These are phyloP conservation scores for Sugiyamaella smithiae DNA, from an alignment of 805 yeast genomes.

Conservation along the genomic window DNA sequence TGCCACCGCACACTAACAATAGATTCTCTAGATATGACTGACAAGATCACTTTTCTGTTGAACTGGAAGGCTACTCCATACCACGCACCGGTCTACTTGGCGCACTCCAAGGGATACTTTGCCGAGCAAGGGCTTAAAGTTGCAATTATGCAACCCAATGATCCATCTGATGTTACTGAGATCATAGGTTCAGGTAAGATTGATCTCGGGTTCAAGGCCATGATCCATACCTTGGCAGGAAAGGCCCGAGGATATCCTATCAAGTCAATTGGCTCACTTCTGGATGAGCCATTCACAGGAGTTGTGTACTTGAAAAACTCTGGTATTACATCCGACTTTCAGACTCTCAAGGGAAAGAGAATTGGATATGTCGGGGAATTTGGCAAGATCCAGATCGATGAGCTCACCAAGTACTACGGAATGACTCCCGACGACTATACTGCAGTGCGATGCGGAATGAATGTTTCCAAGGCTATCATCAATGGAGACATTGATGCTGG, in stretches of 20 bases:
- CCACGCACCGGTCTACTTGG: slow-evolving; percentile 52
- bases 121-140: slow-evolving; percentile 49
- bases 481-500: slow-evolving; percentile 58
- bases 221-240: slow-evolving; percentile 57
- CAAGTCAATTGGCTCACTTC: slow-evolving; percentile 52
- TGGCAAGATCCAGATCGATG: slow-evolving; percentile 58
- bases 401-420: slow-evolving; percentile 53
- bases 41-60: slow-evolving; percentile 48
- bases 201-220: slow-evolving; percentile 59
- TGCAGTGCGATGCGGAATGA: slow-evolving; percentile 60
- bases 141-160: slow-evolving; percentile 53
- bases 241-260: slow-evolving; percentile 58
- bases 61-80: slow-evolving; percentile 58
- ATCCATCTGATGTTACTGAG: slow-evolving; percentile 58
- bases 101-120: slow-evolving; percentile 50
- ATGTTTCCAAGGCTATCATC: slow-evolving; percentile 53
- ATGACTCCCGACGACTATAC: slow-evolving; percentile 56
- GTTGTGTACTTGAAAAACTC: slow-evolving; percentile 49
- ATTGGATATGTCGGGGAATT: slow-evolving; percentile 60
- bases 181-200: slow-evolving; percentile 55
- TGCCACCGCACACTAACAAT: background rate
- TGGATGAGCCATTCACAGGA: slow-evolving; percentile 60
- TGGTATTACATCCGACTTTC: slow-evolving; percentile 50
- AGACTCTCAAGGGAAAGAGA: slow-evolving; percentile 49
- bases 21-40: background rate